Base-by-base conservation (phyloP, 2,329 filamentous ascomycete genomes). In the Pseudogymnoascus sp. region DNA sequence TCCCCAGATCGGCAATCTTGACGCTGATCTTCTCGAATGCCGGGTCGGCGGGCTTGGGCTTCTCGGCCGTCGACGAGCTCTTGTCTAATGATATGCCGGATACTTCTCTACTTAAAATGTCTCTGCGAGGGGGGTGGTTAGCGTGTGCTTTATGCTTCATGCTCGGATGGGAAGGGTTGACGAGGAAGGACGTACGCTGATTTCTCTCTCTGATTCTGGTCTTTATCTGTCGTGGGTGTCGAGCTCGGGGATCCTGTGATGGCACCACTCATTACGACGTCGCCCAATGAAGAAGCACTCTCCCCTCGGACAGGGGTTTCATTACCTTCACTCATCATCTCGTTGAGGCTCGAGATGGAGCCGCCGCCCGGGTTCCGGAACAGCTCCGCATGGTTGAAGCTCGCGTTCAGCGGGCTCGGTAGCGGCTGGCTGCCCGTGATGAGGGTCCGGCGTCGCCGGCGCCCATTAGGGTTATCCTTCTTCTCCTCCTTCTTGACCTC, bases 1-100 rank as follows among this genome's bases (percentile, higher is more conserved):
- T 99, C 65, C 95, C 95, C 63, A 99, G 81, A 80, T 99, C 95
- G 44, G 95, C 95, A 79, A 99, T 99, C 80, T 99, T 99, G 76
- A 99, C 95, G 35, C 93, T 97, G 71, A 99, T 97, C 69, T 82
- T 81, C 40, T 71, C 74, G 67, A 70, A 73, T 4, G 71, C 80
- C 71, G 69, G 77, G 71, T 72, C 78, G 67, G 90, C 83, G 68
- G 87, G 85, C 67, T 82, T 79, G 69, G 78, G 83, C 76, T 89
- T 88, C 71, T 90, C 87, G 31, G 79, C 78, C 8, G 23, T 57
- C 44, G 76, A 78, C 4, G 76, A 77, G 23, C 80, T 80, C 74
- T 92, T 96, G 72, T 96, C 92, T 42, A 97, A 86, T 63, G 92
- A 96, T 71, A 97, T 97, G 62, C 92, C 91, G 1, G 93, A 97